Evolutionary conservation across 805 yeast species (phyloP), one percentile per base, ranked within the genome.

Genomic region (Kodamaea laetipori): DNA sequence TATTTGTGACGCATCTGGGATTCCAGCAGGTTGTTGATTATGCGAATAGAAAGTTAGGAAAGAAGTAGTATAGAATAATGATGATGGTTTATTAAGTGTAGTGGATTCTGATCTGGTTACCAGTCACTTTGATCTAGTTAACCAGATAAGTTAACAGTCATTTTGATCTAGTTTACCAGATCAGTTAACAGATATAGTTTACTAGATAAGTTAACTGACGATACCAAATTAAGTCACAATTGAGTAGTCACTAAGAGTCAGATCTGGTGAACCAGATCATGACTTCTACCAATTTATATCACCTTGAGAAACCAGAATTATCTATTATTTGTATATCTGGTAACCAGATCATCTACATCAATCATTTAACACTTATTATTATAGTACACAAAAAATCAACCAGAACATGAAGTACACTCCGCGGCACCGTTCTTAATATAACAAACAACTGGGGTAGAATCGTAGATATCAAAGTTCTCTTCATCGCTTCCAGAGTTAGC

Each of bases 1-100:
- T 94, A 54, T 95, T 94, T 55, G 96, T 94, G 6, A 86, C 94
- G 0, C 78, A 79, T 38, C 96, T 87, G 45, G 97, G 97, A 10
- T 84, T 86, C 58, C 69, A 81, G 7, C 97, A 90, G 61, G 85
- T 92, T n/a, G 81, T 89, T n/a, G 96, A 89, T 40, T 90, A 80
- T 64, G 95, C 95, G 0, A 83, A 83, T 54, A 75, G 96, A 51
- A 74, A 74, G 41, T 53, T 56, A 23, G 34, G 38, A 48, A 37
- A 53, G 49, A 28, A 28, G 33, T 28, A 8, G 13, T n/a, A 9
- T 4, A 15, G 10, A 26, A 7, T 8, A 28, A 15, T n/a, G 33
- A 28, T 26, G 30, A 26, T 7, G 12, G n/a, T 27, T 27, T 5
- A 27, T 27, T 27, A 11, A 27, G 15, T 7, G n/a, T 27, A 6